These are phyloP conservation scores for Yarrowia yakushimensis DNA, from an alignment of 805 yeast species.

Conservation along the genomic window DNA sequence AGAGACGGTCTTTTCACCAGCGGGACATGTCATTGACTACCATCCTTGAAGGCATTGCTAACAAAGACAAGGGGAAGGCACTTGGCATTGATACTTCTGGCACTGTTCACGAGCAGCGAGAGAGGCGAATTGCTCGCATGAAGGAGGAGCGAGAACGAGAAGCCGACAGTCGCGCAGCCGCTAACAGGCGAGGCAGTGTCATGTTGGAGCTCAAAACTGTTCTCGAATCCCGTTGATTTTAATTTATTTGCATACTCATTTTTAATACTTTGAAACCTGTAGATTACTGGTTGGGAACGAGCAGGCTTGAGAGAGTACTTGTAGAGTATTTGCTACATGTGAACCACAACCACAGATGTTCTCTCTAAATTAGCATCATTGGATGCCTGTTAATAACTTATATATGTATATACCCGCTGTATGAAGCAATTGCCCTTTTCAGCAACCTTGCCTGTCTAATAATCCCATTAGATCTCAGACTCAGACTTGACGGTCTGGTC, in stretches of 20 bases:
- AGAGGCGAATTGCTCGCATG: conserved; percentile 31
- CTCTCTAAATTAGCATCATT: background rate
- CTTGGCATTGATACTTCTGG: background rate
- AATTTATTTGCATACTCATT: conserved; percentile 22
- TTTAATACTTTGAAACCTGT: background rate
- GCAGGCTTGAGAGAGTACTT: background rate
- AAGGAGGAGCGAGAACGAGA: conserved; percentile 30
- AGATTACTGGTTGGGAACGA: too few relatives aligned
- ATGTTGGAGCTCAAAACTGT: conserved; percentile 33
- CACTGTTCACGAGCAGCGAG: conserved; percentile 27
- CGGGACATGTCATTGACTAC: conserved; percentile 27
- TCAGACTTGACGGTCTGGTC: conserved; percentile 40
- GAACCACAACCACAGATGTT: background rate
- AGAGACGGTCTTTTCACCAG: conserved; percentile 2
- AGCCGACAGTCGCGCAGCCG: conserved; percentile 23
- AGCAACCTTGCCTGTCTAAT: background rate
- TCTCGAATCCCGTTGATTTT: conserved; percentile 23
- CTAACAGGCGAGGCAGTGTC: conserved; percentile 29
- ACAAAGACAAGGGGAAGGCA: conserved; percentile 26
- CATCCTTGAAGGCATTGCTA: conserved; percentile 33
- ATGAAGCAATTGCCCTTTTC: background rate
- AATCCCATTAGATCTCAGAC: conserved; percentile 7
- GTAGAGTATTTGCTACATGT: too few relatives aligned
- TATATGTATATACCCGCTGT: conserved; percentile 10
- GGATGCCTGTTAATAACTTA: conserved; percentile 22